These are phyloP conservation scores for Trametes maxima DNA, from an alignment of 768 basidiomycete genomes.

Conservation along the genomic window DNA sequence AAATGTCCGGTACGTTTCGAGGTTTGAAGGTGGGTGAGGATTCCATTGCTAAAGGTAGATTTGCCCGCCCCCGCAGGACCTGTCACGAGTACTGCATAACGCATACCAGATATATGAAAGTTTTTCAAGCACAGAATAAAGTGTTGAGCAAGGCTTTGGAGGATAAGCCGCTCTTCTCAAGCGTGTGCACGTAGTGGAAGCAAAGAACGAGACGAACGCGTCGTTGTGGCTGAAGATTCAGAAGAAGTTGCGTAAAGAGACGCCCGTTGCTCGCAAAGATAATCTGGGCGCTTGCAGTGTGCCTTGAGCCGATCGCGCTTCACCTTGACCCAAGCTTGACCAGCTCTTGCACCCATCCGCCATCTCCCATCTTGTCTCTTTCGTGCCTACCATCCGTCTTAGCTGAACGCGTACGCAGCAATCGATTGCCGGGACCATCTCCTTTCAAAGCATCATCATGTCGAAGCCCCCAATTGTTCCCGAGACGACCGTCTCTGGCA, in stretches of 20 bases:
- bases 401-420: not conserved
- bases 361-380: not conserved
- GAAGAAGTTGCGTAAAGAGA: not conserved
- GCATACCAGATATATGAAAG: conserved; percentile 52
- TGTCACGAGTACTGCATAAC: conserved; percentile 85
- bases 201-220: not conserved
- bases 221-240: conserved; percentile 10
- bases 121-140: not conserved
- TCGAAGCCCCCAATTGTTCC: conserved; percentile 78
- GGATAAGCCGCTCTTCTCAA: not conserved
- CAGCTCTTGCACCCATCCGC: not conserved
- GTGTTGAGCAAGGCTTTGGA: not conserved
- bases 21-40: conserved; percentile 85
- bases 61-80: conserved; percentile 99
- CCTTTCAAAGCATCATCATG: conserved; percentile 46
- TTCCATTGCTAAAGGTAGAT: conserved; percentile 87
- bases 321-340: not conserved
- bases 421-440: not conserved
- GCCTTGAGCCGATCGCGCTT: not conserved
- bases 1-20: conserved; percentile 86
- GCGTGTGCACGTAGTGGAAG: not conserved
- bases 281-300: not conserved
- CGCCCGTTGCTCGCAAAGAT: conserved; percentile 9
- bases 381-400: not conserved
- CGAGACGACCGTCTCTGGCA: conserved; percentile 71